phyloP scores from a whole-genome alignment of 805 yeast species.

The Candida ovalis region DNA sequence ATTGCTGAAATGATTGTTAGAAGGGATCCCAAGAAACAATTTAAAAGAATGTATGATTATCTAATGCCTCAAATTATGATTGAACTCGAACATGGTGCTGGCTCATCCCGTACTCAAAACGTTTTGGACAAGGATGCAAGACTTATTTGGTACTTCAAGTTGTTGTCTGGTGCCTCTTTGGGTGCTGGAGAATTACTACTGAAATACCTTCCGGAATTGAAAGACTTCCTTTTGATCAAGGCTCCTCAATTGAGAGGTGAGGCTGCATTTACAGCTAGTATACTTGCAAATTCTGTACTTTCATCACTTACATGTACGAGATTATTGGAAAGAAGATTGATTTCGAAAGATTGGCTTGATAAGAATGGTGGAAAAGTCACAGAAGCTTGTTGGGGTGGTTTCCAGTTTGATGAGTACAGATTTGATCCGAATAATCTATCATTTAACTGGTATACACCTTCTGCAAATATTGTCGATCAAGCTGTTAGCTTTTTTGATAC shows the following conservation, averaged over 20 bases:
- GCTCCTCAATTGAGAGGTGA: conserved; percentile 52
- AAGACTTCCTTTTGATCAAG: conserved; percentile 42
- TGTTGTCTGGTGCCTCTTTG: conserved; percentile 66
- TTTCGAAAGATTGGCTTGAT: conserved; percentile 41
- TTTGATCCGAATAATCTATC: conserved; percentile 45
- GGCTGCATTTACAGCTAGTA: conserved; percentile 52
- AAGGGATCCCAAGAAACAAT: conserved; percentile 50
- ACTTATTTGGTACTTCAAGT: conserved; percentile 64
- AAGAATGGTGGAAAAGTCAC: conserved; percentile 34
- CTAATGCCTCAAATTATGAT: conserved; percentile 51
- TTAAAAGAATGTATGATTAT: conserved; percentile 40
- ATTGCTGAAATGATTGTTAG: conserved; percentile 70
- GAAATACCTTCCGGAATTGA: conserved; percentile 40
- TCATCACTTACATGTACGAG: conserved; percentile 61
- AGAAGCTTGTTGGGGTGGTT: conserved; percentile 71
- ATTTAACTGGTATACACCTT: conserved; percentile 77
- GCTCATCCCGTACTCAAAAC: conserved; percentile 61
- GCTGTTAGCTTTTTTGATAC: conserved; percentile 57
- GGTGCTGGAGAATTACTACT: conserved; percentile 57
- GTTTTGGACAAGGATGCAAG: conserved; percentile 75
- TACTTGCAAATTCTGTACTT: conserved; percentile 60
- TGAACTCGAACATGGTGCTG: conserved; percentile 84
- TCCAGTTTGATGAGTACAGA: conserved; percentile 52
- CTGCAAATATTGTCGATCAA: conserved; percentile 47
- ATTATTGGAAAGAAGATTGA: conserved; percentile 50